A percentile compares a stretch with the other conserved stretches of the same genome.
These are phyloP conservation scores for Colletotrichum cuscutae DNA, from an alignment of 2,329 filamentous ascomycete genomes.

Conservation along the genomic window DNA sequence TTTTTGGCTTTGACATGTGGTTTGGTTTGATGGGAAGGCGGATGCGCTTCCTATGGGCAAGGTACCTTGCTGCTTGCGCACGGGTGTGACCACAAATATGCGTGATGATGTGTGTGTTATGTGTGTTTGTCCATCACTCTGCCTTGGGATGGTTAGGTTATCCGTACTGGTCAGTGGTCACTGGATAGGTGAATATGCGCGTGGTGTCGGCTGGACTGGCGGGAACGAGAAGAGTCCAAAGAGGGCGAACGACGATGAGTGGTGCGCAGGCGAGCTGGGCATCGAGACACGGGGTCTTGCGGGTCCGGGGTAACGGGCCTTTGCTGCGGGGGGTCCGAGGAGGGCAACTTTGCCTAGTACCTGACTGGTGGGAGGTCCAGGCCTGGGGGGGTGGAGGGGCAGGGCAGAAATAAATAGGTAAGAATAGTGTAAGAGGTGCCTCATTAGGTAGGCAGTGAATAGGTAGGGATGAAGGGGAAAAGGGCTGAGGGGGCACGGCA, in stretches of 20 bases:
- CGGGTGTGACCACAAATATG: background rate
- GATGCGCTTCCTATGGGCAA: background rate
- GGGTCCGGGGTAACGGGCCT: constrained; percentile 10
- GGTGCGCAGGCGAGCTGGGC: background rate
- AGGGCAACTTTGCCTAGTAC: background rate
- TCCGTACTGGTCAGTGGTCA: too few relatives aligned
- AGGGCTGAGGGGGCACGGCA: background rate
- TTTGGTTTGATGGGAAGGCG: background rate
- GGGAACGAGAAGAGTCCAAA: background rate
- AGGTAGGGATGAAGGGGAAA: too few relatives aligned
- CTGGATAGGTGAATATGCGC: background rate
- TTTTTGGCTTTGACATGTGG: background rate
- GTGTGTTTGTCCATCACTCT: background rate
- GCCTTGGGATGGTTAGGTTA: too few relatives aligned
- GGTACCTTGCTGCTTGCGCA: background rate
- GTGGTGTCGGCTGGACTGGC: background rate
- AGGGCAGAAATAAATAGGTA: background rate
- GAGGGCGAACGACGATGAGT: background rate
- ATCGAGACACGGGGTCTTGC: background rate
- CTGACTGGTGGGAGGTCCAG: too few relatives aligned
- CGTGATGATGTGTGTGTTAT: background rate
- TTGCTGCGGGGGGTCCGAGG: background rate
- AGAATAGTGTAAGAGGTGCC: background rate
- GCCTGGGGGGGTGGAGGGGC: background rate
- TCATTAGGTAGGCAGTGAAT: background rate